Percentiles rank a stretch among this genome's conserved stretches.
Conservation (phyloP, 2,329 filamentous ascomycete genomes). For the Talaromyces atroroseus region DNA sequence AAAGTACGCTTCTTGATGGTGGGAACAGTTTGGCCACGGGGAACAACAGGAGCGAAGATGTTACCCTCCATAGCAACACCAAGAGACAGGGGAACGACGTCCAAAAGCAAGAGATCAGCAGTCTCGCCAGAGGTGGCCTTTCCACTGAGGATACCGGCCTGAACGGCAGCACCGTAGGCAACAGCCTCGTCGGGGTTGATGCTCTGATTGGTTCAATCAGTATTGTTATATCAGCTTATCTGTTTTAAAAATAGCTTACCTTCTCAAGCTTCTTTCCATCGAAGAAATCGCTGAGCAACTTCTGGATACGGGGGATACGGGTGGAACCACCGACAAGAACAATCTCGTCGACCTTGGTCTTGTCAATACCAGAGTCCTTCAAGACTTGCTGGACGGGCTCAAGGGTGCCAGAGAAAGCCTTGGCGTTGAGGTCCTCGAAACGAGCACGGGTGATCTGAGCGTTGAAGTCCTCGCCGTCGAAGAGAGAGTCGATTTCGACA, state of each 20-base stretch:
- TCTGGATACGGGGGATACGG: constrained; percentile 98
- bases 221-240: not conserved
- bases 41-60: constrained; percentile 92
- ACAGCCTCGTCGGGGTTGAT: constrained; percentile 99
- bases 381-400: constrained; percentile 95
- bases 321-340: constrained; percentile 98
- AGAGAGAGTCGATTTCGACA: constrained; percentile 97
- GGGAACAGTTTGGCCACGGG: constrained; percentile 70
- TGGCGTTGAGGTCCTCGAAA: constrained; percentile 97
- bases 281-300: constrained; percentile 98
- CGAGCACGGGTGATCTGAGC: constrained; percentile 95
- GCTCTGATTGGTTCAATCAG: constrained; percentile 45
- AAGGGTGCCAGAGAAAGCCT: constrained; percentile 88
- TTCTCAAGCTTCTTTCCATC: constrained; percentile 99
- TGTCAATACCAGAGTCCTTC: constrained; percentile 83
- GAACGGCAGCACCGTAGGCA: constrained; percentile 96
- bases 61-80: constrained; percentile 99
- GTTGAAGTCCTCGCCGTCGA: constrained; percentile 97
- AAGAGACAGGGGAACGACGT: constrained; percentile 92
- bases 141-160: constrained; percentile 97
- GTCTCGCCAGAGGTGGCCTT: constrained; percentile 96
- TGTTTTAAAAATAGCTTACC: constrained; percentile 27
- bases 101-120: constrained; percentile 86
- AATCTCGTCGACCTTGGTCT: constrained; percentile 93
- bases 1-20: constrained; percentile 82